Base-by-base conservation (phyloP, 2,329 filamentous ascomycete species). In the Chlorencoelia australis region DNA sequence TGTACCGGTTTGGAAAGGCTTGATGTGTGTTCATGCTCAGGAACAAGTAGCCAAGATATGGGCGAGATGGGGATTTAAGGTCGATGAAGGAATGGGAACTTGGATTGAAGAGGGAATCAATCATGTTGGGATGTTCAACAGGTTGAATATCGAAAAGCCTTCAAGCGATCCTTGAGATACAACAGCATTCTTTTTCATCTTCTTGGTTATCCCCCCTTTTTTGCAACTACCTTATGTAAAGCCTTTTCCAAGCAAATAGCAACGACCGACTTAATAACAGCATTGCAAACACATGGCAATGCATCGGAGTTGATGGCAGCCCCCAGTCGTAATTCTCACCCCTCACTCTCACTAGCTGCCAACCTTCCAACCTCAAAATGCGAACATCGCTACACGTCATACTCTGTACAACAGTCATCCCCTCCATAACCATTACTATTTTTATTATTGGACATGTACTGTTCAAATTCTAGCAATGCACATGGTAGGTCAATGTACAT, bases 21-120 rank as follows among this genome's bases (percentile, higher is more conserved):
- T 93, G 27, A 67, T 88, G 9, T 77, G 87, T 54, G 71, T 82
- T 17, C 89, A 95, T 63, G 83, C 86, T 4, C 88, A 94, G 63
- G 69, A 71, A 40, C 58, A 65, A 18, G 75, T 82, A 8, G 66
- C 75, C 44, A 60, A 60, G 19, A 65, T 79, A 47, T 96, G 87
- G 75, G 61, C 63, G 51, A 71, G 67, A 51, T 71, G 79, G 59
- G 87, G 87, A 0, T 95, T 95, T 56, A 60, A 66, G 42, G 64
- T 72, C 5, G 88, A 95, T 58, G 69, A 82, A 52, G 65, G 61
- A 4, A 75, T 89, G 72, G 84, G 84, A 1, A 68, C 58, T 18
- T 95, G 88, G 87, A 66, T 69, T 45, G 88, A 95, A 58, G 87
- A 93, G 53, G 84, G 82, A 4, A 89, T 94, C 36, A 67, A 73